Conservation (phyloP, 2,329 filamentous ascomycete species). For the Aspergillus fumigatus region DNA sequence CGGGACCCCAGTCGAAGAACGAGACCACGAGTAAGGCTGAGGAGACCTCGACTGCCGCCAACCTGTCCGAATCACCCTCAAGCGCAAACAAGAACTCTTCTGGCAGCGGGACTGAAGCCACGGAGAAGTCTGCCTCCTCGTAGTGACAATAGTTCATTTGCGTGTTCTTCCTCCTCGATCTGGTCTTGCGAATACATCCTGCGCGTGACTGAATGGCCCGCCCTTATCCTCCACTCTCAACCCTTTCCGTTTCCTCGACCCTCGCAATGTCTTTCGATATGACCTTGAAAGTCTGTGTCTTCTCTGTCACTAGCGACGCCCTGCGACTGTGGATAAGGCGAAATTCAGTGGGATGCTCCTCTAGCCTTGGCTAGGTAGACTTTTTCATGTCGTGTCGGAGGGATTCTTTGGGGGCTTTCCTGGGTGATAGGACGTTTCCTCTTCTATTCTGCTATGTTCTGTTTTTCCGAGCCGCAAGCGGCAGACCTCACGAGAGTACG, state of each 20-base stretch:
- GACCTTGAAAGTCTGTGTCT: conserved; percentile 10
- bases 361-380: conserved; percentile 1
- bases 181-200: conserved; percentile 9
- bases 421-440: conserved; percentile 11
- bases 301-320: conserved; percentile 10
- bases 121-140: conserved; percentile 25
- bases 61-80: conserved; percentile 35
- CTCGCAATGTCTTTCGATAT: conserved; percentile 9
- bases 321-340: conserved; percentile 11
- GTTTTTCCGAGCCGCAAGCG: conserved; percentile 16
- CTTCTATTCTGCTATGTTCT: conserved; percentile 1
- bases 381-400: conserved; percentile 11
- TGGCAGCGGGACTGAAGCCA: conserved; percentile 10
- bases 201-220: conserved; percentile 2
- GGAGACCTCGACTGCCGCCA: conserved; percentile 12
- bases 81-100: conserved; percentile 33
- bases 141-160: conserved; percentile 20
- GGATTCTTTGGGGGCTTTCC: conserved; percentile 9
- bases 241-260: conserved; percentile 5
- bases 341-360: conserved; percentile 5
- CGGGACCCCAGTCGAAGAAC: conserved; percentile 43
- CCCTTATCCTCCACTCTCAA: conserved; percentile 5
- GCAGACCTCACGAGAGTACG: conserved; percentile 22
- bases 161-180: conserved; percentile 14
- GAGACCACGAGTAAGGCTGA: conserved; percentile 18